Evolutionary conservation across 257 asterid species (phyloP), one percentile per base, ranked within the genome.

Genomic region (Lycium barbarum): DNA sequence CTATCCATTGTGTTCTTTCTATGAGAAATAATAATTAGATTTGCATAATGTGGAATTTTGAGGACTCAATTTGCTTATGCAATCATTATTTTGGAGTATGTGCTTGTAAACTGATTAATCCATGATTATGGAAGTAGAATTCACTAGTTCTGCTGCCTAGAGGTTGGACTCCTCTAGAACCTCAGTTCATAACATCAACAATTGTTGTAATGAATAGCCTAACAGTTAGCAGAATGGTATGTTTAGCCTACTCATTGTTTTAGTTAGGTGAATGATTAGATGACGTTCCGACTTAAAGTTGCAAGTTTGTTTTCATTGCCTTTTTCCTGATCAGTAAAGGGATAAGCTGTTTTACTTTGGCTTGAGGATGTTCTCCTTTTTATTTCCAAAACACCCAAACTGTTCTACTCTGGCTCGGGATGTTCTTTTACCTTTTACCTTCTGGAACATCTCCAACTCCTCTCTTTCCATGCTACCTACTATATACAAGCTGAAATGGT

Each of bases 301-400:
- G 43, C 62, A 47, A 20, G 2, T 49, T 49, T 74, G 61, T 13
- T 74, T 71, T 74, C 61, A 22, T 74, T 74, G 45, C 36, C 54
- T 49, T 40, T 74, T 20, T n/a, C 81, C 20, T 47, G 81, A 49
- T 49, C 62, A 74, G 62, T 47, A 49, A 49, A 72, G 36, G 49
- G 61, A 74, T 8, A 15, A 74, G 59, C n/a, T 74, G 81, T 73
- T 73, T 40, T 20, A 47, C 1, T 47, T 47, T 1, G 61, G 20
- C 61, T 49, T 74, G 20, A n/a, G 81, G 0, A 12, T 20, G 43
- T 47, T 74, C 36, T 47, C 61, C 20, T 0, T 74, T 74, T 49
- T 20, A 20, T 47, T 74, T 47, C 20, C 40, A 20, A 47, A 20
- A 6, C 9, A 12, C 2, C 38, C 49, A 35, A 74, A 17, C 55